Conservation (phyloP, 1,284 basidiomycete species). For the Ganoderma leucocontextum region DNA sequence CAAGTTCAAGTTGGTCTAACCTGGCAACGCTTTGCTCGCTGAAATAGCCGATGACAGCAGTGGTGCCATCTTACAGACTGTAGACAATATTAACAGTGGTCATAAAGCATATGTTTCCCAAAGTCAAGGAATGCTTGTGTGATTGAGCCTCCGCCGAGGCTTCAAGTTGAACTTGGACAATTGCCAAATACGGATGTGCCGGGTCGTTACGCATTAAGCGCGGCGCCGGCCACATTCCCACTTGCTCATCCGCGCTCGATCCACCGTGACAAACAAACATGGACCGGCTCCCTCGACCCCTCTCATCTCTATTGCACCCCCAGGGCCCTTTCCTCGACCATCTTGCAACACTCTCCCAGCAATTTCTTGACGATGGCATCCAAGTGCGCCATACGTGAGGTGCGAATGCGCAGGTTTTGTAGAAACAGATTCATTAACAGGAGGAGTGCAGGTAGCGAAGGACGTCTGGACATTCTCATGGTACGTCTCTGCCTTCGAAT, state of each 20-base stretch:
- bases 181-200: neutral
- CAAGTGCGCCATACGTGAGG: constrained; percentile 18
- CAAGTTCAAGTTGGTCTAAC: neutral
- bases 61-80: neutral
- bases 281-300: neutral
- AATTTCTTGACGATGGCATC: constrained; percentile 2
- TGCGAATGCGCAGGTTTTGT: neutral
- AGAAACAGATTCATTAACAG: neutral
- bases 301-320: neutral
- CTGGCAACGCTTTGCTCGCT: neutral
- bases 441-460: constrained; percentile 56
- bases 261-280: neutral
- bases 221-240: constrained; percentile 1
- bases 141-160: neutral
- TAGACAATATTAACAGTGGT: neutral
- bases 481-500: constrained; percentile 45
- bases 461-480: constrained; percentile 80
- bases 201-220: neutral
- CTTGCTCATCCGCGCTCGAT: neutral
- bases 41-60: neutral
- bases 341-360: neutral
- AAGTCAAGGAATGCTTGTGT: neutral
- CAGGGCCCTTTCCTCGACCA: neutral
- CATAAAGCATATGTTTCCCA: neutral
- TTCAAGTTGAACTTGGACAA: neutral